Percentiles rank a stretch among this genome's conserved stretches.
Conservation (phyloP, 139 green algal species). For the Pseudopediastrum boryanum region DNA sequence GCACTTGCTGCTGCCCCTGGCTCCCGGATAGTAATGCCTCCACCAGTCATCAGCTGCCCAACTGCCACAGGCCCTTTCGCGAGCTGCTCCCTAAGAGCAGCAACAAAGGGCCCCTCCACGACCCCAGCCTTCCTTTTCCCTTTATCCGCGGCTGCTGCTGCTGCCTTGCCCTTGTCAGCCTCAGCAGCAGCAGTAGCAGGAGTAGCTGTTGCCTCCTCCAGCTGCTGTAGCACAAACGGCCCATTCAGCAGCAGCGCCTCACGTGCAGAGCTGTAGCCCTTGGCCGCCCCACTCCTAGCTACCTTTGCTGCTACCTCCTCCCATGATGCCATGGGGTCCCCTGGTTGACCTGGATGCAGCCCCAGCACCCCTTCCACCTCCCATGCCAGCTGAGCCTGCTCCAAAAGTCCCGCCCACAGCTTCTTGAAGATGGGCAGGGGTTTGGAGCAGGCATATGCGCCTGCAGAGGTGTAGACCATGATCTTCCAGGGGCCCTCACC, state of each 20-base stretch:
- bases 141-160: too few relatives aligned
- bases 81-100: conserved; percentile 17
- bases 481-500: not conserved
- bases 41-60: conserved; percentile 19
- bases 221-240: conserved; percentile 74
- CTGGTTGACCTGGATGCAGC: conserved; percentile 29
- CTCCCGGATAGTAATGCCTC: conserved; percentile 32
- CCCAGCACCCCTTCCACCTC: conserved; percentile 23
- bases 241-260: conserved; percentile 80
- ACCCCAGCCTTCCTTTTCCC: conserved; percentile 37
- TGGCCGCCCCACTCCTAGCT: conserved; percentile 68
- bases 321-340: conserved; percentile 33
- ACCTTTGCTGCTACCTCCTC: conserved; percentile 76
- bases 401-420: conserved; percentile 48
- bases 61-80: conserved; percentile 44
- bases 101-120: conserved; percentile 39
- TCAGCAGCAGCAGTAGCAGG: not conserved
- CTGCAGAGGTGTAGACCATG: conserved; percentile 17
- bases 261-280: conserved; percentile 55
- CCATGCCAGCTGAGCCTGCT: conserved; percentile 59
- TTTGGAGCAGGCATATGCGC: conserved; percentile 24
- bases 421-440: conserved; percentile 61
- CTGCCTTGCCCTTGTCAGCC: conserved; percentile 55
- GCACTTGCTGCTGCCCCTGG: conserved; percentile 32
- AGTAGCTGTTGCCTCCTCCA: conserved; percentile 34